Evolutionary conservation across 1,284 basidiomycete genomes (phyloP).

Genomic region (Hymenochaete sp.): DNA sequence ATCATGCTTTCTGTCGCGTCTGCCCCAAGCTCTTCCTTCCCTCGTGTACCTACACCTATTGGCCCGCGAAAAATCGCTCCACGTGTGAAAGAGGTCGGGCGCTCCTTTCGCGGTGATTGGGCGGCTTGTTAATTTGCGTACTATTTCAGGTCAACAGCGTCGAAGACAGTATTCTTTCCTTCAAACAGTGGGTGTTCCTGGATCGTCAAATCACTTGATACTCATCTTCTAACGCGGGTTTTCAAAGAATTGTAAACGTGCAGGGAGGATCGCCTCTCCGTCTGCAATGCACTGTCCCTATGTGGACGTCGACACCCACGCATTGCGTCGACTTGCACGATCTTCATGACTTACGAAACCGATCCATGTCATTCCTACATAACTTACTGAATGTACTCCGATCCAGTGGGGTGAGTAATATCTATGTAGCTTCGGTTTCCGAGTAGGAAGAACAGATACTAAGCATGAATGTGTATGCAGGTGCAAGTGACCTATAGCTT

Average conservation of each 20-base stretch:
- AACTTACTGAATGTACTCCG: constrained; percentile 51
- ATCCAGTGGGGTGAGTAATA: constrained; percentile 45
- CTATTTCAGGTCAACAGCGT: constrained; percentile 5
- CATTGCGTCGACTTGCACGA: constrained; percentile 59
- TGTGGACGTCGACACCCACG: constrained; percentile 48
- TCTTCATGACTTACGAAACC: constrained; percentile 53
- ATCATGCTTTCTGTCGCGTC: constrained; percentile 13
- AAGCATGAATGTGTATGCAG: constrained; percentile 29
- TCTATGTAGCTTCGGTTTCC: constrained; percentile 11
- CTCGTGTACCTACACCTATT: too few relatives aligned
- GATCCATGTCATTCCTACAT: constrained; percentile 58
- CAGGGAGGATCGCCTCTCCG: constrained; percentile 34
- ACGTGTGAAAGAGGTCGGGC: constrained; percentile 10
- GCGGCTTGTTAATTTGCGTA: background rate
- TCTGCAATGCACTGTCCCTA: constrained; percentile 57
- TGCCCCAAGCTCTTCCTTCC: background rate
- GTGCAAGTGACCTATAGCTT: constrained; percentile 52
- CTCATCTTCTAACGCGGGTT: constrained; percentile 2
- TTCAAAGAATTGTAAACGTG: constrained; percentile 35
- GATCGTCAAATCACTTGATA: background rate
- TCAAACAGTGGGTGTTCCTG: constrained; percentile 9
- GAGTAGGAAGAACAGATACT: background rate
- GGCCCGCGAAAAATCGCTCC: constrained; percentile 2
- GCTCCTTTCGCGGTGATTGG: background rate
- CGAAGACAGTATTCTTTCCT: constrained; percentile 11